Base-by-base conservation (phyloP, 2,329 filamentous ascomycete genomes). In the Diaporthe sp. region DNA sequence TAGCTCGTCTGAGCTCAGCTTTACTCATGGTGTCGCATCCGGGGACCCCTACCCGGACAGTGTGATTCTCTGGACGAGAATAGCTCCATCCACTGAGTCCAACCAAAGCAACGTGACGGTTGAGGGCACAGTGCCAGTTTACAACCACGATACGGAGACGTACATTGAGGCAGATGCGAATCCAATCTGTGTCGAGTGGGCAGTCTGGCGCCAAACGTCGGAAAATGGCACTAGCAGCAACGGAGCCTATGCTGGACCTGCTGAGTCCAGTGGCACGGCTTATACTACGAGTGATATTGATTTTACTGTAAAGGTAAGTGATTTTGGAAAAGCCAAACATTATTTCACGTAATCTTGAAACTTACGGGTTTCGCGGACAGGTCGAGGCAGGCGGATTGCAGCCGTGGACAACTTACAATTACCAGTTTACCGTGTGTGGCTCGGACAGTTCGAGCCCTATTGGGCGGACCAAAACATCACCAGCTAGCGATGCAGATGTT, bases 261-360 rank as follows among this genome's bases (percentile, higher is more conserved):
- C 89, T 8, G 89, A 90, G 3, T 86, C 88, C 71, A 85, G 84
- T 1, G 93, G 93, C 10, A 89, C 84, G 53, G 92, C 88, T 1
- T 94, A 92, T 80, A 95, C 93, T 0, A 93, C 89, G 44, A 93
- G 90, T 1, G 93, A 95, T 80, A 90, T 95, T 68, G 94, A 95
- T 81, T 95, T 92, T 81, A 95, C 93, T 0, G 86, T 95, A 76
- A 94, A 94, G 87, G 91, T 91, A 81, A 71, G 76, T 46, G 4
- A 5, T 15, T 0, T 0, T 19, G 10, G 8, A 28, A 5, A 61
- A 15, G 1, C 3, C 19, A 28, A 13, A 13, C 5, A 55, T 39
- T 19, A 44, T 28, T 15, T 4, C 44, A 57, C 60, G 17, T 10
- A 34, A 39, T 22, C 17, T 49, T n/a, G 44, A 7, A 10, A 25